Evolutionary conservation across 352 stramenopile species (phyloP).

Genomic region (Pythium insidiosum): DNA sequence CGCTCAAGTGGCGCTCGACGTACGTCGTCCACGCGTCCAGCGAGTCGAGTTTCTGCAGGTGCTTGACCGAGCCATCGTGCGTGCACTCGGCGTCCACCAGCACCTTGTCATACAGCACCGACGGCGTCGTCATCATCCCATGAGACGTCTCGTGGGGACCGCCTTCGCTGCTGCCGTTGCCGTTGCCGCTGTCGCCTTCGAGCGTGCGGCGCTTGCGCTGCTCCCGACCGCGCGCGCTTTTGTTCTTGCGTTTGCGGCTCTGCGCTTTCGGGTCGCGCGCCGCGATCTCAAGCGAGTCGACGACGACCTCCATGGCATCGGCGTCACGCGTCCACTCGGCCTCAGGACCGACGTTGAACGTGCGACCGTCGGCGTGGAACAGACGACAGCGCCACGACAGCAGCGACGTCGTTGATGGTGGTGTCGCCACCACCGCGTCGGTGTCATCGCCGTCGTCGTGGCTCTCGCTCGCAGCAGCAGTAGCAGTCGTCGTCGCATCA

Average conservation of each 20-base stretch:
- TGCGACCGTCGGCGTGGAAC: slow-evolving; percentile 72
- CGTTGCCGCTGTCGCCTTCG: not conserved
- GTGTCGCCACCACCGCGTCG: no score
- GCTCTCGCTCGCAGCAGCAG: no score
- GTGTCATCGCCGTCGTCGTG: no score
- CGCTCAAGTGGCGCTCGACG: slow-evolving; percentile 54
- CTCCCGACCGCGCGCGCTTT: slow-evolving; percentile 69
- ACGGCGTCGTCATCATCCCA: no score
- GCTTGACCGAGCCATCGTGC: slow-evolving; percentile 90
- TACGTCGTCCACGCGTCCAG: slow-evolving; percentile 73
- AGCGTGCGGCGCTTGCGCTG: slow-evolving; percentile 35
- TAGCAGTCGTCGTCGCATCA: not conserved
- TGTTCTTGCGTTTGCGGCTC: slow-evolving; percentile 89
- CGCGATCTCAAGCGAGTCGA: slow-evolving; percentile 64
- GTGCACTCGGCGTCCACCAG: slow-evolving; percentile 95
- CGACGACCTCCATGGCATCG: slow-evolving; percentile 31
- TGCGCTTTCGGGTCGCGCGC: slow-evolving; percentile 28
- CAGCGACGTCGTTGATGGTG: no score
- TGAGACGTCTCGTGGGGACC: not conserved
- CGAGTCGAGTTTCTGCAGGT: slow-evolving; percentile 67
- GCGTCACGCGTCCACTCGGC: slow-evolving; percentile 32
- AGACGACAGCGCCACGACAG: slow-evolving; percentile 76
- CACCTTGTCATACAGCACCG: slow-evolving; percentile 89
- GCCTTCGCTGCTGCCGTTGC: not conserved
- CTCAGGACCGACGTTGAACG: slow-evolving; percentile 47